Base-by-base conservation (phyloP, 108 stramenopile genomes). In the Cyclotella baltica region DNA sequence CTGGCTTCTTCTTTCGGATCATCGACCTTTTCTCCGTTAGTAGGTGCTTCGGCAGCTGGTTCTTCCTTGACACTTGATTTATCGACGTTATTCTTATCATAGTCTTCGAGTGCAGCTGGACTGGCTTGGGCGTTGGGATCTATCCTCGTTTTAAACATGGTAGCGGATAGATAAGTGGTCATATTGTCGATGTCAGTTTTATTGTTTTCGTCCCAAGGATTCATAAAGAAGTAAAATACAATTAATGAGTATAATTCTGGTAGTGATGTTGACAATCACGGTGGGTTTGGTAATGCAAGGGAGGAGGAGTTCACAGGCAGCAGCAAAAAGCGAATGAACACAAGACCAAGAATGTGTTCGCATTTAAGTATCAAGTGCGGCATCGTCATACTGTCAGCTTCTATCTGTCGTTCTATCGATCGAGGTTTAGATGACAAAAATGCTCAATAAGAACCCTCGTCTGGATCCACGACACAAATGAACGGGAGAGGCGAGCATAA, bases 121-220 rank as follows among this genome's bases (percentile, higher is more conserved):
- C 2, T 13, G 2, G 34, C 35, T 62, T 34, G 61, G 19, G 67
- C 67, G 28, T 64, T 58, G 27, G 62, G 48, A 51, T 55, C 67
- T 67, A 67, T 50, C 29, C 50, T 51, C 46, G 35, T 50, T 51
- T 51, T 31, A 52, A 50, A 67, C 67, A 67, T 67, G 48, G 46
- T 33, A 28, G 67, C 20, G 35, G 67, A 50, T 50, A 67, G 30
- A 52, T 50, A 67, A 16, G 48, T 67, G 20, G 48, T 52, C 67
- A 67, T 67, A 31, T 67, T 50, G 59, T 30, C n/a, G 59, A 13
- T 33, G 59, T 30, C 59, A 31, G 31, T 34, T 30, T 50, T 33
- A 33, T 50, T 51, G 31, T 51, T 67, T 13, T 19, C 6, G 18
- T 20, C 15, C 48, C 67, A 67, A 50, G 20, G 18, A 67, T 38